Base-by-base conservation (phyloP, 139 green algal species). In the Desmodesmus armatus region DNA sequence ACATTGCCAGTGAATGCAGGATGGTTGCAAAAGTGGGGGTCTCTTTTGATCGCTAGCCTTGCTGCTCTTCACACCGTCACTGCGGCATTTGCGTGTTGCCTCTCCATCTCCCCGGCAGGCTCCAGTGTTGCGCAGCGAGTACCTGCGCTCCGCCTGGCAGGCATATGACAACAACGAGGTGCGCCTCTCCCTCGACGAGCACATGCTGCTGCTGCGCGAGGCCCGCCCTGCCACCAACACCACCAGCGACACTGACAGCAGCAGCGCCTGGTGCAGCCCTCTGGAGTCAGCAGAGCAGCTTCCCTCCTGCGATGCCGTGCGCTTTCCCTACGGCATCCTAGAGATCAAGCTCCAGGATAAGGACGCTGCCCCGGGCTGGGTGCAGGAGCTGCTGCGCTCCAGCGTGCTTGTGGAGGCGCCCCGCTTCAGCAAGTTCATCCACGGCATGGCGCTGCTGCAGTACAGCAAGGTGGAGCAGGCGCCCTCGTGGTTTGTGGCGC, bases 321-420 rank as follows among this genome's bases (percentile, higher is more conserved):
- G 89, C 39, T 98, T 99, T 82, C 94, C 94, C 0, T 97, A 97
- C 73, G 91, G 88, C 21, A 92, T 98, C 1, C 87, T 98, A 47
- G 96, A 99, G 90, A 91, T 98, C 78, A 99, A 99, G 92, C 90
- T 99, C 74, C 63, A 91, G 70, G 85, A 93, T 33, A 90, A 94
- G 15, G 66, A 63, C n/a, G n/a, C n/a, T n/a, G n/a, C n/a, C n/a
- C 90, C 91, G 31, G 69, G 74, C 35, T 94, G 91, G 88, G 77
- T 93, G 27, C 44, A 80, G 89, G 88, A 88, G 15, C 78, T 91
- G 35, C 70, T 78, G 25, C 5, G 49, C 0, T 86, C 51, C 29
- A 92, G 94, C 1, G 43, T 96, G 43, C 74, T 98, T 27, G 80
- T 96, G n/a, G 84, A 93, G 43, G 89, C 91, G 11, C 94, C 95